Conservation (phyloP, 441 rosid species). For the Croton laevigatus region DNA sequence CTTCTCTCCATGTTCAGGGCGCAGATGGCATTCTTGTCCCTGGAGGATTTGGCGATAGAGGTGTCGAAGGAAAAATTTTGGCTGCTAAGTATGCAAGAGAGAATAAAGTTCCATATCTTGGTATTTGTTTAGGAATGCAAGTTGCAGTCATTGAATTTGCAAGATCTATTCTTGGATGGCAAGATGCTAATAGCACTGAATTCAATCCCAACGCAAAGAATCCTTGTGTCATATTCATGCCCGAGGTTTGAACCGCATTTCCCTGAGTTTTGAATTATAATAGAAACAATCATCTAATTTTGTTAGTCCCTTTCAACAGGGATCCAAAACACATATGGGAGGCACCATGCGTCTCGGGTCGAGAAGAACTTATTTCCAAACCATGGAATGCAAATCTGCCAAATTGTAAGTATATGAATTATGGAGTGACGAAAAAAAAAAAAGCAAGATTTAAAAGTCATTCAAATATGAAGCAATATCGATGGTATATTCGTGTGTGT, state of each 20-base stretch:
- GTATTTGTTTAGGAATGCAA: conserved; percentile 98
- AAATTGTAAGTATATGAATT: conserved; percentile 51
- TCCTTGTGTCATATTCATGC: conserved; percentile 94
- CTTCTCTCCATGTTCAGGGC: conserved; percentile 44
- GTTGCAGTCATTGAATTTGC: conserved; percentile 89
- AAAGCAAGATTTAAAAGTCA: not conserved
- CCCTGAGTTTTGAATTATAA: not conserved
- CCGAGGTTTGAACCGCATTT: conserved; percentile 55
- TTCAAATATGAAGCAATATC: not conserved
- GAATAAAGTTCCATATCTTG: conserved; percentile 80
- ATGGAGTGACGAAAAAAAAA: not conserved
- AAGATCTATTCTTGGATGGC: conserved; percentile 58
- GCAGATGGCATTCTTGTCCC: conserved; percentile 96
- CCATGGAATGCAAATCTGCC: conserved; percentile 67
- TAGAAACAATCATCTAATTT: not conserved
- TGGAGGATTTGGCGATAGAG: conserved; percentile 97
- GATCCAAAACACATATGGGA: conserved; percentile 94
- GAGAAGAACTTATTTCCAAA: conserved; percentile 74
- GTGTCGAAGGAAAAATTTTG: conserved; percentile 87
- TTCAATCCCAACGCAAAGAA: conserved; percentile 63
- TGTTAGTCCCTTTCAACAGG: conserved; percentile 31
- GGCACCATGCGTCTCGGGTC: conserved; percentile 96
- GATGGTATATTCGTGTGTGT: not conserved
- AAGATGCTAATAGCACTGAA: conserved; percentile 92
- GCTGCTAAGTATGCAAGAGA: conserved; percentile 91